These are phyloP conservation scores for Solanum hybrid DNA, from an alignment of 305 asterid genomes.

Conservation along the genomic window DNA sequence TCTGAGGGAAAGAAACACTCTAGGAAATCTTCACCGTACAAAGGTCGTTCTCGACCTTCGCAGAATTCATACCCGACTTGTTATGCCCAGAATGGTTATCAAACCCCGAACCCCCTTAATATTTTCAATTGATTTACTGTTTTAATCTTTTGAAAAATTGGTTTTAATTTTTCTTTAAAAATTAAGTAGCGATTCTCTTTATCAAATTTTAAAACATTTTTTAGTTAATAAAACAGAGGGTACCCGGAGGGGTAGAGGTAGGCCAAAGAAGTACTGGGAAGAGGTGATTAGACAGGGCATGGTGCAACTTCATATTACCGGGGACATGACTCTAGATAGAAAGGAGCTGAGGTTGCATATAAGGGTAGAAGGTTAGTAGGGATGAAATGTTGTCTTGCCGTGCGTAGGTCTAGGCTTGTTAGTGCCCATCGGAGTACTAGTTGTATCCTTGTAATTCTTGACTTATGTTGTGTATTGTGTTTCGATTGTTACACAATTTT, in stretches of 20 bases:
- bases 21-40: background rate
- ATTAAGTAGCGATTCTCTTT: background rate
- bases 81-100: background rate
- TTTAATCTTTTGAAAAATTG: background rate
- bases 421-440: background rate
- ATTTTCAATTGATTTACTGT: background rate
- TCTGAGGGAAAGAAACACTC: background rate
- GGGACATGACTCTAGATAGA: background rate
- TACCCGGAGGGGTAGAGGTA: background rate
- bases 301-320: background rate
- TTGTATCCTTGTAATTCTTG: background rate
- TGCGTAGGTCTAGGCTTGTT: background rate
- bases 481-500: background rate
- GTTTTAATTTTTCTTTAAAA: background rate
- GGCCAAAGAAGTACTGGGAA: background rate
- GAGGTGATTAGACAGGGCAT: background rate
- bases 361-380: background rate
- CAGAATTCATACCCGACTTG: background rate
- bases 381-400: background rate
- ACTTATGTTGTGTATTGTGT: background rate
- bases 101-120: background rate
- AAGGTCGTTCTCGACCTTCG: background rate
- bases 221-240: background rate
- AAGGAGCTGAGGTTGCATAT: background rate
- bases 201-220: background rate